These are phyloP conservation scores for Stagonosporopsis cucurbitacearum DNA, from an alignment of 2,329 filamentous ascomycete genomes.

Conservation along the genomic window DNA sequence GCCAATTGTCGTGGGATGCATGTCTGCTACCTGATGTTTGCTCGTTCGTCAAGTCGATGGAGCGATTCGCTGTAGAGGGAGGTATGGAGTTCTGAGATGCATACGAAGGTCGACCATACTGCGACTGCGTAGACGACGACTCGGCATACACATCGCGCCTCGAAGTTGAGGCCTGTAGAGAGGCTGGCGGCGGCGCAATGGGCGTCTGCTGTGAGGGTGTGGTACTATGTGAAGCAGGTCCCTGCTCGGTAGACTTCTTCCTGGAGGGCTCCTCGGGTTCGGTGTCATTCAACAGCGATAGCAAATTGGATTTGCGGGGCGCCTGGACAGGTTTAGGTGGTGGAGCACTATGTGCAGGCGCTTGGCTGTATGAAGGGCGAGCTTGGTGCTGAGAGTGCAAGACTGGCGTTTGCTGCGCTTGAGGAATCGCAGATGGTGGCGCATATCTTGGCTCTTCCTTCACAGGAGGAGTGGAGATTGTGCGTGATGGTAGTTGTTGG, in stretches of 20 bases:
- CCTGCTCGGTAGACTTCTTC: slow-evolving; percentile 44
- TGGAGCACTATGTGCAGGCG: slow-evolving; percentile 26
- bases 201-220: slow-evolving; percentile 45
- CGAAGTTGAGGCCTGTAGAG: slow-evolving; percentile 32
- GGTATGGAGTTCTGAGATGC: slow-evolving; percentile 35
- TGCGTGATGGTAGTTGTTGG: slow-evolving; percentile 34
- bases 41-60: slow-evolving; percentile 44
- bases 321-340: slow-evolving; percentile 39
- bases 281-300: slow-evolving; percentile 49
- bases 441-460: slow-evolving; percentile 45
- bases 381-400: slow-evolving; percentile 29
- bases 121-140: slow-evolving; percentile 28
- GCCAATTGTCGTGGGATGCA: slow-evolving; percentile 40
- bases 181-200: slow-evolving; percentile 40
- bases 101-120: slow-evolving; percentile 37
- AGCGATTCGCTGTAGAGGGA: slow-evolving; percentile 29
- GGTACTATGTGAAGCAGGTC: slow-evolving; percentile 42
- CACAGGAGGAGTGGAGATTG: slow-evolving; percentile 40
- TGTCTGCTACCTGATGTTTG: slow-evolving; percentile 29
- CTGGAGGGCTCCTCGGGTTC: slow-evolving; percentile 45
- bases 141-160: slow-evolving; percentile 40
- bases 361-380: slow-evolving; percentile 31
- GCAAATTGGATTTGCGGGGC: slow-evolving; percentile 47
- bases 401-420: slow-evolving; percentile 29
- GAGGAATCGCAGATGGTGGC: slow-evolving; percentile 27